Base-by-base conservation (phyloP, 2,329 filamentous ascomycete species). In the Fusarium lyarnte region DNA sequence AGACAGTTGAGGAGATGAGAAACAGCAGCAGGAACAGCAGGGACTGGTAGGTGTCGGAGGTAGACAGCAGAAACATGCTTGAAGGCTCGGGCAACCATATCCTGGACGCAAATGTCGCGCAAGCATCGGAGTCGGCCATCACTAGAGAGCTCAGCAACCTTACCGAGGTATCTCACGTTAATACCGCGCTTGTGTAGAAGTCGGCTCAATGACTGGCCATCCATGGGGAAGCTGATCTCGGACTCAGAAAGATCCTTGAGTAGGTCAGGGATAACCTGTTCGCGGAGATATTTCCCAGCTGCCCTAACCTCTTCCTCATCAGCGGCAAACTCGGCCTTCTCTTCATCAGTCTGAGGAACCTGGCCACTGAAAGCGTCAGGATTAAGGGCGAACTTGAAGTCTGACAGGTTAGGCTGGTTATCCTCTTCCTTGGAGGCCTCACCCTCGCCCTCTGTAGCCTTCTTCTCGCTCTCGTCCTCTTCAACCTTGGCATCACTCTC, bases 141-240 rank as follows among this genome's bases (percentile, higher is more conserved):
- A 73, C 89, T 88, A 75, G 92, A 90, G 57, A 93, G 87, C 65
- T 89, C 86, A 17, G 94, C 92, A 70, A 99, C 84, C 82, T 91
- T 92, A 74, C 96, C 96, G n/a, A 98, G 88, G 81, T 99, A 99
- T 78, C 97, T 90, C 70, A 98, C 89, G 84, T 99, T 99, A 85
- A 99, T 95, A 83, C 96, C 96, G 45, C 95, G 93, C 87, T 97
- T 97, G 86, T 99, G 96, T 79, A 99, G 87, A 57, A 98, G 89
- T 73, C 91, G 91, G 77, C 92, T 94, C 65, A 99, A 87, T 25
- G 95, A 98, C 78, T 93, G 90, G n/a, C 96, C 96, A 77, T 99
- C 97, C 94, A 98, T 98, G 17, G 96, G 96, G 85, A 98, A 98
- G 77, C 95, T 96, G 74, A 97, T 92, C 75, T 99, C 95, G 11